These are phyloP conservation scores for Quercus phellos DNA, from an alignment of 331 rosid species.

Conservation along the genomic window DNA sequence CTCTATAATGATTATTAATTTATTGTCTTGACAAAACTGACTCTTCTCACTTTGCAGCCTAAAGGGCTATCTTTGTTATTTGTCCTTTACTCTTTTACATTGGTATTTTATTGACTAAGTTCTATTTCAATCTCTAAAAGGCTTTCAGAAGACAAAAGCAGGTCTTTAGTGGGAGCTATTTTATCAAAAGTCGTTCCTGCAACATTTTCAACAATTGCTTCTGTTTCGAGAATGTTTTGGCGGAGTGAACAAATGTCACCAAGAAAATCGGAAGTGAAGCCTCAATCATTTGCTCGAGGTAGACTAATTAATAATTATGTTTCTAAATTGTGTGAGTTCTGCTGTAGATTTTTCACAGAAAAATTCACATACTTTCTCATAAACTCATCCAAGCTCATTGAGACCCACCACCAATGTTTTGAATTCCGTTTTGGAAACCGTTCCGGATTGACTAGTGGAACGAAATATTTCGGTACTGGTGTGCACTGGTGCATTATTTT, in stretches of 20 bases:
- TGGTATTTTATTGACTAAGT: slow-evolving; percentile 21
- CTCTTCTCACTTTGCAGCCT: slow-evolving; percentile 4
- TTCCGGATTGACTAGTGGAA: too few species aligned
- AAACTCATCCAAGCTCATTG: too few species aligned
- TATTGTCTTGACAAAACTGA: neutral
- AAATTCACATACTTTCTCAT: too few species aligned
- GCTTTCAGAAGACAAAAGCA: slow-evolving; percentile 81
- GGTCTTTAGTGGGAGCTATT: slow-evolving; percentile 88
- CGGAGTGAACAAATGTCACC: slow-evolving; percentile 60
- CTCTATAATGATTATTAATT: neutral
- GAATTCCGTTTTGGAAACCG: too few species aligned
- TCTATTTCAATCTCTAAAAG: slow-evolving; percentile 42
- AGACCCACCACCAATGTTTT: too few species aligned
- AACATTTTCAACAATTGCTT: slow-evolving; percentile 80
- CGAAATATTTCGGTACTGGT: too few species aligned
- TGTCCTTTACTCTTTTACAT: neutral
- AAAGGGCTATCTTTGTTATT: slow-evolving; percentile 12
- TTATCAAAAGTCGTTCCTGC: slow-evolving; percentile 92
- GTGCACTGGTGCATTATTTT: too few species aligned
- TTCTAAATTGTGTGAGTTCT: neutral
- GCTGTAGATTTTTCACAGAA: too few species aligned
- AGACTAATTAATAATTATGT: neutral
- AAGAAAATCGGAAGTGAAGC: slow-evolving; percentile 55
- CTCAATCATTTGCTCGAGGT: slow-evolving; percentile 88
- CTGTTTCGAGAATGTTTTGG: slow-evolving; percentile 87